Evolutionary conservation across 805 yeast species (phyloP), one percentile per base, ranked within the genome.

Genomic region (Starmerella tilneyi): DNA sequence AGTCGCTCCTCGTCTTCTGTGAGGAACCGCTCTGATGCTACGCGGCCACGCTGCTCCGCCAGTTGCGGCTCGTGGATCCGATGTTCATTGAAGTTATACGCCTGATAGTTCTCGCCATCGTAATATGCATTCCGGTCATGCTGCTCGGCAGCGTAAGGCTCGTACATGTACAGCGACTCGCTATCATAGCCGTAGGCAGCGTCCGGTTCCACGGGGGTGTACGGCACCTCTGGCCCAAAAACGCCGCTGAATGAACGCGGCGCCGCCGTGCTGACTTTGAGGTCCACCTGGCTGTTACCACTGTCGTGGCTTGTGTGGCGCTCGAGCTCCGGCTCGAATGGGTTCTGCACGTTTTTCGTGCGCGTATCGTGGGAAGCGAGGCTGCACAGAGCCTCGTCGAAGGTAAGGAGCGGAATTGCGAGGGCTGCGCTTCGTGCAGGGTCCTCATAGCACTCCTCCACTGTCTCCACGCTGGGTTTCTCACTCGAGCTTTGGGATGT

Each of bases 371-470:
- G n/a, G n/a, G n/a, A n/a, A n/a, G 40, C 21, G 9, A 36, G n/a
- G 15, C 3, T 15, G 28, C 35, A 29, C 21, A 45, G 27, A 2
- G 52, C 53, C 1, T 47, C 43, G 3, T 45, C 35, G n/a, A 24
- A 47, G 7, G 42, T 21, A 5, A 50, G 37, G 6, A 54, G 36
- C 2, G 56, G 57, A 42, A 17, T 9, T 11, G 41, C 46, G 16
- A 51, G 39, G 13, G 23, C 28, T 1, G 22, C 12, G 15, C 20
- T 24, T 21, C 45, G 41, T 3, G 49, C 51, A 5, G 59, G 59
- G 40, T 55, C 51, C 40, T 47, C 51, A 34, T 47, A 54, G 33
- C 43, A 27, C 20, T 43, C 50, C 23, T 40, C 47, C n/a, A 46
- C 29, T 2, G 19, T 33, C 7, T 24, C 17, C n/a, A 44, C 36